phyloP scores from a whole-genome alignment of 1,284 basidiomycete genomes.

The Ganoderma leucocontextum region DNA sequence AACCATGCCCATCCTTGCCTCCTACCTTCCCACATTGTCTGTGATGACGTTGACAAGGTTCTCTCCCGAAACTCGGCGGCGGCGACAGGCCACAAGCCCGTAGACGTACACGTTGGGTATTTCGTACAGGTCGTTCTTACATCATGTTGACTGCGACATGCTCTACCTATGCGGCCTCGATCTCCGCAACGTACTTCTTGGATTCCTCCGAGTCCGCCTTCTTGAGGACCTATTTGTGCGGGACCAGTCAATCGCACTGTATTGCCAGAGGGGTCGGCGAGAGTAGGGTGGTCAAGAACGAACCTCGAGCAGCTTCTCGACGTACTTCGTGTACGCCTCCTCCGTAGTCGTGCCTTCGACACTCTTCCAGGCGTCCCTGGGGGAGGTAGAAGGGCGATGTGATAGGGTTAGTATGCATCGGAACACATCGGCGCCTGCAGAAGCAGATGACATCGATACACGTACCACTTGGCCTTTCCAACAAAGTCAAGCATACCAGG shows the following conservation, averaged over 20 bases:
- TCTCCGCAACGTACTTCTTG: conserved; percentile 65
- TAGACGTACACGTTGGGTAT: conserved; percentile 14
- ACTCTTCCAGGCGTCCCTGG: conserved; percentile 88
- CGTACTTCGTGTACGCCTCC: conserved; percentile 76
- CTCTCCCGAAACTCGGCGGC: not conserved
- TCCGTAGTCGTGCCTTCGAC: conserved; percentile 79
- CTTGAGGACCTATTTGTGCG: conserved; percentile 73
- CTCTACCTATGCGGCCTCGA: conserved; percentile 56
- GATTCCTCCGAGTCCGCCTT: conserved; percentile 59
- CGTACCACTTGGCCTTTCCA: conserved; percentile 88
- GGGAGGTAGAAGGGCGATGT: not conserved
- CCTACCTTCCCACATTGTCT: not conserved
- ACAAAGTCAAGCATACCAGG: conserved; percentile 83
- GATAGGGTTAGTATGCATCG: conserved; percentile 14
- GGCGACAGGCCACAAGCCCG: not conserved
- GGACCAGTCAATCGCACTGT: conserved; percentile 37
- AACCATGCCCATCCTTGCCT: not conserved
- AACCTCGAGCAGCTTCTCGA: conserved; percentile 76
- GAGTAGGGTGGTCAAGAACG: conserved; percentile 37
- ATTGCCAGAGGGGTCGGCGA: conserved; percentile 12
- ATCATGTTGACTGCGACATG: not conserved
- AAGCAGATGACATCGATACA: conserved; percentile 14
- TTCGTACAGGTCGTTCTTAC: conserved; percentile 10
- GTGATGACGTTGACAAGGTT: conserved; percentile 12
- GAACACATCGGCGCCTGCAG: conserved; percentile 16